A percentile compares a stretch with the other conserved stretches of the same genome.
Conservation (phyloP, 768 basidiomycete genomes). For the Termitomyces sp. region DNA sequence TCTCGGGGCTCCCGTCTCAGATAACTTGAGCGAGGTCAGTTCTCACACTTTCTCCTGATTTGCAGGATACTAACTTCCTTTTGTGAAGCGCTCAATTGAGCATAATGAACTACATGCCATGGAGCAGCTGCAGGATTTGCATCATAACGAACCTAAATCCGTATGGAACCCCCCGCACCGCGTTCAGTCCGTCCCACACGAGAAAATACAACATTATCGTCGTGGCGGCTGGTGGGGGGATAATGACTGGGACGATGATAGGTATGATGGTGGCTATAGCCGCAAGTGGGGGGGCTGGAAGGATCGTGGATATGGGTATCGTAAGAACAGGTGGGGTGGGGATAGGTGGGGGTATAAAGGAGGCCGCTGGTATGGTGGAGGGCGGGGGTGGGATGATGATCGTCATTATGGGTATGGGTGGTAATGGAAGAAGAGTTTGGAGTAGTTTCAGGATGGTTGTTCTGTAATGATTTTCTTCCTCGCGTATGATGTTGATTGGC, state of each 20-base stretch:
- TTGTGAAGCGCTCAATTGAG: neutral
- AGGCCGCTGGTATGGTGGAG: neutral
- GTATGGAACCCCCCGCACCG: neutral
- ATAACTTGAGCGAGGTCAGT: neutral
- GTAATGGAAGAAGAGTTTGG: too few relatives aligned
- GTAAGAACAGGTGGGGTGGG: too few relatives aligned
- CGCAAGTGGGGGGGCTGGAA: neutral
- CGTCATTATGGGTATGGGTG: neutral
- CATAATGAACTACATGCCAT: neutral
- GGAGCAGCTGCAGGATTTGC: neutral
- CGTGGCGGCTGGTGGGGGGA: too few relatives aligned
- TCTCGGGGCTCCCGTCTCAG: neutral
- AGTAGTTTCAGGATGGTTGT: too few relatives aligned
- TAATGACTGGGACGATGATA: too few relatives aligned
- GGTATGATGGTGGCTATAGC: neutral
- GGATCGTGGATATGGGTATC: too few relatives aligned
- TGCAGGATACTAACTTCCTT: neutral
- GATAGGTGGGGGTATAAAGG: too few relatives aligned
- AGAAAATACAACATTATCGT: too few relatives aligned
- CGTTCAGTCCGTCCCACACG: neutral
- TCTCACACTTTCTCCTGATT: rapidly evolving
- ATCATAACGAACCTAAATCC: too few relatives aligned
- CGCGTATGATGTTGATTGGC: too few relatives aligned
- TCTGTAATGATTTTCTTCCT: too few relatives aligned
- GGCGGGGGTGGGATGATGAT: neutral